Evolutionary conservation across 495 filamentous ascomycete genomes (phyloP).

Genomic region (Neurospora cerealis): DNA sequence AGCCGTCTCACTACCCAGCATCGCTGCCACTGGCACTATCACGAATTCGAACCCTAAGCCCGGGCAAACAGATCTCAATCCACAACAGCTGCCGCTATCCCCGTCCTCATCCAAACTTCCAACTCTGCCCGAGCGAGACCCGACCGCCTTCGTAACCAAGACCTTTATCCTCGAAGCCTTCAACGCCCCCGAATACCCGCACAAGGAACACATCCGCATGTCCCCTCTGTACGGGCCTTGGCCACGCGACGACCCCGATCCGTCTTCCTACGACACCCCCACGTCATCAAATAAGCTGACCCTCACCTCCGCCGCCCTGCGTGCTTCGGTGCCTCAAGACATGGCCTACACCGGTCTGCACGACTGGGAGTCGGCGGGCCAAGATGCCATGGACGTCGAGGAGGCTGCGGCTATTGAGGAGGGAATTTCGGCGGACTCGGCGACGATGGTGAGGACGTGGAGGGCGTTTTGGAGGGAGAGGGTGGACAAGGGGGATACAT

Average conservation of each 20-base stretch:
- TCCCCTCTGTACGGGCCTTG: constrained; percentile 36
- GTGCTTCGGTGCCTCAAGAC: constrained; percentile 22
- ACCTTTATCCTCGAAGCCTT: constrained; percentile 30
- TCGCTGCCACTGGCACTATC: background rate
- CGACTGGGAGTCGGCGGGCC: constrained; percentile 40
- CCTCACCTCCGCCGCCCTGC: constrained; percentile 24
- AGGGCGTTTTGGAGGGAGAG: background rate
- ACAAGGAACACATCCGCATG: constrained; percentile 20
- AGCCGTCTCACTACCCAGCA: background rate
- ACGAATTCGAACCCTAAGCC: background rate
- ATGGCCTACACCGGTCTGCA: constrained; percentile 27
- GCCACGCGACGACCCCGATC: constrained; percentile 13
- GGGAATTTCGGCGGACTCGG: background rate
- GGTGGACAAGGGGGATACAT: background rate
- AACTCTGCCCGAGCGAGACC: background rate
- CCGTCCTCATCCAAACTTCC: background rate
- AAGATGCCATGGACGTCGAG: background rate
- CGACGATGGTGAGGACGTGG: background rate
- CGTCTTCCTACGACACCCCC: background rate
- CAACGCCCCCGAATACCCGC: constrained; percentile 23
- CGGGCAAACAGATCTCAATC: background rate
- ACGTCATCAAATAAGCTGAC: constrained; percentile 7
- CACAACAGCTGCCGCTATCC: background rate
- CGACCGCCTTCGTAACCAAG: constrained; percentile 3
- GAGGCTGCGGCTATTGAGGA: background rate